Percentiles rank a stretch among this genome's conserved stretches.
phyloP scores from a whole-genome alignment of 2,329 filamentous ascomycete species.

The Colletotrichum sp. region DNA sequence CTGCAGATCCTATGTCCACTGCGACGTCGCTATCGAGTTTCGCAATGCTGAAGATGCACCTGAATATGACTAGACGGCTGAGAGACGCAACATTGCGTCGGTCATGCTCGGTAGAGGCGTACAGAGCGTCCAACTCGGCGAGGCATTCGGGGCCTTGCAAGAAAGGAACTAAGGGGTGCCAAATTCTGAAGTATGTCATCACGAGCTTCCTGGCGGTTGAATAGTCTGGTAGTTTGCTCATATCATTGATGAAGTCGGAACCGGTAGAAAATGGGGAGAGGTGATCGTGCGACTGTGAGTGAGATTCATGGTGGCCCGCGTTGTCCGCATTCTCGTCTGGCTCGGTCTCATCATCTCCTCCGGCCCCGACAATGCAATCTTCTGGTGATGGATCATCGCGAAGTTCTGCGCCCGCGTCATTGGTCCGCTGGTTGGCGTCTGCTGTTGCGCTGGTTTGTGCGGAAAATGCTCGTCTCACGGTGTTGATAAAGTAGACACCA shows the following conservation, averaged over 20 bases:
- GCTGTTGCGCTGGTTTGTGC: constrained; percentile 22
- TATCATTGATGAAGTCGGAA: background rate
- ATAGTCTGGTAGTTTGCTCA: background rate
- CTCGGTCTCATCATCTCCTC: background rate
- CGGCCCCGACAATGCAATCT: constrained; percentile 13
- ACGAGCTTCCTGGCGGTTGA: constrained; percentile 40
- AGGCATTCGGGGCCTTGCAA: constrained; percentile 54
- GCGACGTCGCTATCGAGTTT: constrained; percentile 33
- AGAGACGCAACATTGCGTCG: constrained; percentile 4
- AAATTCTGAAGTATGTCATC: constrained; percentile 53
- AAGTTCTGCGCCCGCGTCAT: background rate
- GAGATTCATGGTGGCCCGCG: background rate
- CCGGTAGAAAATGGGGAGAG: background rate
- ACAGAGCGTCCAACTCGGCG: constrained; percentile 40
- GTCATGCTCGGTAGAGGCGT: background rate
- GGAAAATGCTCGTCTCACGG: constrained; percentile 55
- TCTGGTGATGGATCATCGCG: constrained; percentile 4
- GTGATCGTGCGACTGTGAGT: background rate
- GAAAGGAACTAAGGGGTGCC: constrained; percentile 59
- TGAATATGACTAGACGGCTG: constrained; percentile 44
- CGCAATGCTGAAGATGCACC: constrained; percentile 56
- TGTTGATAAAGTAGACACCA: constrained; percentile 59
- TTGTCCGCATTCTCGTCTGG: background rate
- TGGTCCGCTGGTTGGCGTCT: constrained; percentile 21
- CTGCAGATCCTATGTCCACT: constrained; percentile 16